Base-by-base conservation (phyloP, 1,284 basidiomycete genomes). In the Phellinidium pouzarii region DNA sequence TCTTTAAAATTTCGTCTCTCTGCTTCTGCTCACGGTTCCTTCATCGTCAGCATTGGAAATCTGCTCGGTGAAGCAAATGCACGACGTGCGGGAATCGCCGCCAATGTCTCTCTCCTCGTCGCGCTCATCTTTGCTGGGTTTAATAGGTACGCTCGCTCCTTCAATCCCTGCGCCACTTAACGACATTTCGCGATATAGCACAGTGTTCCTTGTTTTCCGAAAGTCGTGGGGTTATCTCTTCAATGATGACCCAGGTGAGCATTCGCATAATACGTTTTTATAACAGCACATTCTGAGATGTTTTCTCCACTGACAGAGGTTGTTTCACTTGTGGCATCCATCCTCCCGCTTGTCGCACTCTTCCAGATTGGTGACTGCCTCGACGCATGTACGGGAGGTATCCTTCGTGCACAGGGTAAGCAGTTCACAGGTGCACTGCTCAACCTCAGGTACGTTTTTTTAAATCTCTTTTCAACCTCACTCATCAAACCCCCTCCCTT, bases 221-320 rank as follows among this genome's bases (percentile, higher is more conserved):
- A 66, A 80, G 31, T 71, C 72, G 3, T 93, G 90, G 87, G 91
- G 78, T 2, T 82, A 84, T 62, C 66, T 94, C 22, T 96, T 95
- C 74, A 95, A 93, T 62, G 72, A 82, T 51, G 92, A 95, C 67
- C 75, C 80, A 5, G 75, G 84, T 79, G 55, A 12, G 70, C 84
- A n/a, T n/a, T n/a, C 84, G 50, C 4, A 41, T 41, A 14, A 38
- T 25, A 11, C 12, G 17, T 34, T 37, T 14, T n/a, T 40, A 26
- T 31, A 19, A 9, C 46, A 20, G 19, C 22, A 8, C 9, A 8
- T 43, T 31, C 26, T n/a, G 9, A 52, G 7, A 3, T 34, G 17
- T 36, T 8, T 37, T 19, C n/a, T 14, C 20, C 20, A 20, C n/a
- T n/a, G n/a, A n/a, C 44, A 36, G 52, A 45, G 23, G 48, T 52